phyloP scores from a whole-genome alignment of 2,329 filamentous ascomycete genomes.

The Ceratocystis papillata region DNA sequence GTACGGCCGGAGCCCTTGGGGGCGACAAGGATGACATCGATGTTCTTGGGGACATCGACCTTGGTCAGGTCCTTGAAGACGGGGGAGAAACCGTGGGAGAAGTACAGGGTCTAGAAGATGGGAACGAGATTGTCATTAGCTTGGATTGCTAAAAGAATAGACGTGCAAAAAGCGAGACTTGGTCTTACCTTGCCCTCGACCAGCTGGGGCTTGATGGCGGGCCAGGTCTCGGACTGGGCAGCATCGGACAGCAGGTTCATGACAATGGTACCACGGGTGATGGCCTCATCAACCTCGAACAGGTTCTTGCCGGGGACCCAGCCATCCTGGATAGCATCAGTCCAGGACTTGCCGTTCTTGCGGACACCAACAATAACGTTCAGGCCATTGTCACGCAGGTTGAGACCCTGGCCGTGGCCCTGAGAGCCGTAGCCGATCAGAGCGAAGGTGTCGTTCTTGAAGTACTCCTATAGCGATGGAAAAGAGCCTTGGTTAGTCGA shows the following conservation, averaged over 20 bases:
- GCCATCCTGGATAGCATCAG: slow-evolving; percentile 92
- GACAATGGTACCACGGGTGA: slow-evolving; percentile 82
- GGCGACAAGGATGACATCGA: slow-evolving; percentile 98
- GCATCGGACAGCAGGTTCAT: slow-evolving; percentile 99
- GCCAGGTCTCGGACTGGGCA: slow-evolving; percentile 98
- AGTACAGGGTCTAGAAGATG: slow-evolving; percentile 76
- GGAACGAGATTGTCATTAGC: background rate
- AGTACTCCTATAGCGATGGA: slow-evolving; percentile 62
- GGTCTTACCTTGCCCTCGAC: slow-evolving; percentile 86
- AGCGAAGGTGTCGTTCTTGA: slow-evolving; percentile 98
- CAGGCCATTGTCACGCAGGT: slow-evolving; percentile 98
- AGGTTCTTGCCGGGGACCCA: slow-evolving; percentile 98
- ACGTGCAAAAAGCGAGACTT: slow-evolving; percentile 7
- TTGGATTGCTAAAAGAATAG: background rate
- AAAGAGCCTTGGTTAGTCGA: slow-evolving; percentile 14
- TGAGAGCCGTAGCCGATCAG: slow-evolving; percentile 97
- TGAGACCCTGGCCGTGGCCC: slow-evolving; percentile 97
- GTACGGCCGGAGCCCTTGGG: slow-evolving; percentile 99
- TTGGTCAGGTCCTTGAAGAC: slow-evolving; percentile 99
- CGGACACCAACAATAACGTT: slow-evolving; percentile 98
- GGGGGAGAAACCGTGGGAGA: slow-evolving; percentile 99
- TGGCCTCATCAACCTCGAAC: slow-evolving; percentile 96
- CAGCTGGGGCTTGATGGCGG: slow-evolving; percentile 92
- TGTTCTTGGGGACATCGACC: slow-evolving; percentile 87
- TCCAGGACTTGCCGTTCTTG: slow-evolving; percentile 97